Percentiles rank a stretch among this genome's conserved stretches.
These are phyloP conservation scores for Corymbia citriodora DNA, from an alignment of 441 rosid species.

Conservation along the genomic window DNA sequence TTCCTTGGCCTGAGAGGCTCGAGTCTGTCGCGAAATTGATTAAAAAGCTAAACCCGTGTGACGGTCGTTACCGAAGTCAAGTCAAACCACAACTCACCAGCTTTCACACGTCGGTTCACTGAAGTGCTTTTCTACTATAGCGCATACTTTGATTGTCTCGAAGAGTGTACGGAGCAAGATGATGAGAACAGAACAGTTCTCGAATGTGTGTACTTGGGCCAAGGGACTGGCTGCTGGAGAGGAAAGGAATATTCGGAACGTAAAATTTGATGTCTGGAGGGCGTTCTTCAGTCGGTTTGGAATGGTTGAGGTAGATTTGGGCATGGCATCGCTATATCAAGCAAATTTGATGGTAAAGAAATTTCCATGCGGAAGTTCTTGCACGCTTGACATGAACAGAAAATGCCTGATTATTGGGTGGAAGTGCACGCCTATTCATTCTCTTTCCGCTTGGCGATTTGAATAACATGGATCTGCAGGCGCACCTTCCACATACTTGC, in stretches of 20 bases:
- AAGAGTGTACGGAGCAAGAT: conserved; percentile 4
- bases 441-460: conserved; percentile 37
- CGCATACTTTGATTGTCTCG: conserved; percentile 19
- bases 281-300: conserved; percentile 4
- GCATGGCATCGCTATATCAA: conserved; percentile 17
- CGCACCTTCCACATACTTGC: background rate
- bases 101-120: conserved; percentile 10
- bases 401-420: conserved; percentile 25
- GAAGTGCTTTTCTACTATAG: conserved; percentile 11
- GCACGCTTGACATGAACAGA: conserved; percentile 17
- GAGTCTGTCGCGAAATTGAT: conserved; percentile 15
- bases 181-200: conserved; percentile 6
- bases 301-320: conserved; percentile 19
- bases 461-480: background rate
- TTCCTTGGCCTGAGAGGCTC: conserved; percentile 6
- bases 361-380: conserved; percentile 13
- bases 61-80: conserved; percentile 20
- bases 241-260: conserved; percentile 14
- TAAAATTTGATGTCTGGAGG: conserved; percentile 37
- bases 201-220: conserved; percentile 12
- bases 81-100: conserved; percentile 15
- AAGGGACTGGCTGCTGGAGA: conserved; percentile 22
- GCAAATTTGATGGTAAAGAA: conserved; percentile 20
- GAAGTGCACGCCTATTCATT: conserved; percentile 30
- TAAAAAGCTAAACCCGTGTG: conserved; percentile 19